Evolutionary conservation across 2,329 filamentous ascomycete genomes (phyloP), one percentile per base, ranked within the genome.

Genomic region (Nemania sp.): DNA sequence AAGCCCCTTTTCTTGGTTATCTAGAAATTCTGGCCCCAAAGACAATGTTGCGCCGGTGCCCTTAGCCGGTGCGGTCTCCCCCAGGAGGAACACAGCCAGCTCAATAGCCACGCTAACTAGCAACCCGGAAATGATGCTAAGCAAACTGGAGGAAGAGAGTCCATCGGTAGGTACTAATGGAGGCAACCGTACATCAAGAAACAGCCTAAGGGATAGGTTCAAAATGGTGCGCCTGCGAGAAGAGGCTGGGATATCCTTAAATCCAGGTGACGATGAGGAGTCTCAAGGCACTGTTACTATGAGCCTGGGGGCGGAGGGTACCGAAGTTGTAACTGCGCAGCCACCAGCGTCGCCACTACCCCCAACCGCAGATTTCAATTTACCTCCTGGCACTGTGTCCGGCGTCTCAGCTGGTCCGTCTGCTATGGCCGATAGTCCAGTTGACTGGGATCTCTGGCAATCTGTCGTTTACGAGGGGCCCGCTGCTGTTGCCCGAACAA

Each of bases 401-500:
- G 94, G 95, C 5, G 89, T 94, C 49, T 90, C 90, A 26, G 89
- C 90, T 24, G 92, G 92, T 0, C 92, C 92, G 8, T 90, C 93
- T 2, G 89, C 90, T 24, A 86, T 90, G 70, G 81, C 83, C 15
- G 92, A 94, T 75, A 84, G 85, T 18, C 90, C 93, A 26, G 96
- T 99, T n/a, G 94, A 99, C 77, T 99, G 96, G 96, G 96, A 99
- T 79, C 83, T 99, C 45, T 99, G 96, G 96, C 95, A 99, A 78
- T 89, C 92, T 26, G 92, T 99, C 3, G 96, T 99, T 38, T 97
- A 98, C 73, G 93, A 98, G 82, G 96, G 96, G 0, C 94, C 94
- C 18, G 89, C 93, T 29, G 95, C 93, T 10, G 92, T 98, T 57
- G 92, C 93, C 11, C 89, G 93, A 67, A 94, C 93, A 3, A 97